These are phyloP conservation scores for Croton setiger DNA, from an alignment of 441 rosid genomes.

Conservation along the genomic window DNA sequence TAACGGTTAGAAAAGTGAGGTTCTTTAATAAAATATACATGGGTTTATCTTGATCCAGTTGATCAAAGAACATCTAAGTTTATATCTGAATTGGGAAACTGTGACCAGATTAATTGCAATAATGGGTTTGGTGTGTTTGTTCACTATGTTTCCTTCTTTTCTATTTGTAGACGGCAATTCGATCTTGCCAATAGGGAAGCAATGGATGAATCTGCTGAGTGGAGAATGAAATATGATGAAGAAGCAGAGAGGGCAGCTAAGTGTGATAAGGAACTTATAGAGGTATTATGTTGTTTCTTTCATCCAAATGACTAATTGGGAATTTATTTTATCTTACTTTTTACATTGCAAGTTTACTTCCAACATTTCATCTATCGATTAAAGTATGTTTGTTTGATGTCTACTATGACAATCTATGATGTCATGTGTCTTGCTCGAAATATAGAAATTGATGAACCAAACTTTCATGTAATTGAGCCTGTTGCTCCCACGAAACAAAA, in stretches of 20 bases:
- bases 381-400: not conserved
- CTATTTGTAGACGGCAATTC: slow-evolving; percentile 65
- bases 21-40: not conserved
- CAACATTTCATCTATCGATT: not conserved
- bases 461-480: not conserved
- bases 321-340: slow-evolving; percentile 8
- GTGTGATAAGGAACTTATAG: slow-evolving; percentile 54
- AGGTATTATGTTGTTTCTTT: slow-evolving; percentile 37
- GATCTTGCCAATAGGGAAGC: slow-evolving; percentile 92
- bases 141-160: not conserved
- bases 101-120: not conserved
- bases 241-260: slow-evolving; percentile 60
- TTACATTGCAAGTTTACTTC: not conserved
- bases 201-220: slow-evolving; percentile 94
- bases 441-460: not conserved
- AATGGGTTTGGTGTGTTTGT: not conserved
- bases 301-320: not conserved
- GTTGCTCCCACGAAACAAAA: not conserved
- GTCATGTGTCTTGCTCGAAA: not conserved
- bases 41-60: not conserved
- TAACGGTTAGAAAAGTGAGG: not conserved
- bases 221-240: slow-evolving; percentile 74
- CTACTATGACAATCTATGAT: not conserved
- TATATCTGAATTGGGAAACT: not conserved
- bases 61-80: not conserved